These are phyloP conservation scores for Plectosphaerella plurivora DNA, from an alignment of 2,329 filamentous ascomycete species.

Conservation along the genomic window DNA sequence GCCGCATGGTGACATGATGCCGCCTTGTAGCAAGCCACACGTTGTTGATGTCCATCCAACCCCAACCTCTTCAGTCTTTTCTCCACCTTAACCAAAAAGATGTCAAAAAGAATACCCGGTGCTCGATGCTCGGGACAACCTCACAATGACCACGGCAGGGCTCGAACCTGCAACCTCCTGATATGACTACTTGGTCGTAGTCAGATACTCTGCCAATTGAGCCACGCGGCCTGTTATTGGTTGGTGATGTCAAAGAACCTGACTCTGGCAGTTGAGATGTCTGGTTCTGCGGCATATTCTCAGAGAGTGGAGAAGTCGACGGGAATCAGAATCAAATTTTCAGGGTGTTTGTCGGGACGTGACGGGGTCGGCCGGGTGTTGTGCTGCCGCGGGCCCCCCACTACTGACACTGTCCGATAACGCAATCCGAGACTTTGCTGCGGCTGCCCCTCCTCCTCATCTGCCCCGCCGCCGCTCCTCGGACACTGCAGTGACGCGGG, in stretches of 20 bases:
- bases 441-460: neutral
- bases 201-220: conserved; percentile 1
- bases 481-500: neutral
- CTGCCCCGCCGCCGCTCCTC: neutral
- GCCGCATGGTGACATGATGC: too few relatives aligned
- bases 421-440: neutral
- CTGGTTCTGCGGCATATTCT: too few relatives aligned
- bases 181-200: neutral
- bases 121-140: neutral
- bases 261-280: neutral
- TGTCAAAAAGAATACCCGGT: too few relatives aligned
- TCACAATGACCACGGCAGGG: neutral
- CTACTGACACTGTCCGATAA: neutral
- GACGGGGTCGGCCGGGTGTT: neutral
- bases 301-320: too few relatives aligned
- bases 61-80: too few relatives aligned
- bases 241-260: neutral
- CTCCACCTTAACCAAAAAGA: too few relatives aligned
- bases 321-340: too few relatives aligned
- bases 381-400: neutral
- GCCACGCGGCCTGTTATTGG: neutral
- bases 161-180: conserved; percentile 1
- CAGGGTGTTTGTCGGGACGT: neutral
- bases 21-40: too few relatives aligned
- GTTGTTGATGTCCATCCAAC: too few relatives aligned